Evolutionary conservation across 495 filamentous ascomycete species (phyloP).

Genomic region (Tuber indicum): DNA sequence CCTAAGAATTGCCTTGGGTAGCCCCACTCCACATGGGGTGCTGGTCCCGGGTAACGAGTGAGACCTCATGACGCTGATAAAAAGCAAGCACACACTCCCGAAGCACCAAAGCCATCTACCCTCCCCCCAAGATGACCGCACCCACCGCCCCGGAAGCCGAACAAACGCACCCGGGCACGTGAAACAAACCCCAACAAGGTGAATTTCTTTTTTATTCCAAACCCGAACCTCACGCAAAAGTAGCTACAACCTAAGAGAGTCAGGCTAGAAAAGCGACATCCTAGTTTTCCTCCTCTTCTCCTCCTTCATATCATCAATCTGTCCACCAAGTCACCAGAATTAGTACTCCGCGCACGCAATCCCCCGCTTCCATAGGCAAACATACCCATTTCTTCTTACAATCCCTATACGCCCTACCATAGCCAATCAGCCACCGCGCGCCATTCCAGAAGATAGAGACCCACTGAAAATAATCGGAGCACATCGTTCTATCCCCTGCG

Average conservation of each 20-base stretch:
- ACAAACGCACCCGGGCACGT: neutral
- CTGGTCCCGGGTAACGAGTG: neutral
- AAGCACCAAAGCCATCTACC: neutral
- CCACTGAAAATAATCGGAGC: constrained; percentile 89
- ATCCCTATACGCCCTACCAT: constrained; percentile 73
- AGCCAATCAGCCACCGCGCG: neutral
- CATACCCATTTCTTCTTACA: constrained; percentile 92
- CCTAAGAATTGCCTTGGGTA: neutral
- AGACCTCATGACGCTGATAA: neutral
- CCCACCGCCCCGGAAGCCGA: neutral
- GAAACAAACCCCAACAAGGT: neutral
- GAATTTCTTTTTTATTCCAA: neutral
- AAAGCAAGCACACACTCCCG: neutral
- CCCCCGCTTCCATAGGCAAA: constrained; percentile 20
- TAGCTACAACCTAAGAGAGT: neutral
- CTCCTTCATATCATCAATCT: constrained; percentile 52
- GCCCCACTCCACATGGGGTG: neutral
- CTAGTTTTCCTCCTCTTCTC: constrained; percentile 46
- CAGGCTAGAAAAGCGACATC: constrained; percentile 26
- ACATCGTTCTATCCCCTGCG: constrained; percentile 75
- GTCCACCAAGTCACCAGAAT: constrained; percentile 10
- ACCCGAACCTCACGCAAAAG: neutral
- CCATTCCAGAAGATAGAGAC: constrained; percentile 35
- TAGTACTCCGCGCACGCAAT: constrained; percentile 17
- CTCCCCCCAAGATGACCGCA: neutral